Evolutionary conservation across 2,329 filamentous ascomycete species (phyloP), one percentile per base, ranked within the genome.

Genomic region (Calonectria leucothoes): DNA sequence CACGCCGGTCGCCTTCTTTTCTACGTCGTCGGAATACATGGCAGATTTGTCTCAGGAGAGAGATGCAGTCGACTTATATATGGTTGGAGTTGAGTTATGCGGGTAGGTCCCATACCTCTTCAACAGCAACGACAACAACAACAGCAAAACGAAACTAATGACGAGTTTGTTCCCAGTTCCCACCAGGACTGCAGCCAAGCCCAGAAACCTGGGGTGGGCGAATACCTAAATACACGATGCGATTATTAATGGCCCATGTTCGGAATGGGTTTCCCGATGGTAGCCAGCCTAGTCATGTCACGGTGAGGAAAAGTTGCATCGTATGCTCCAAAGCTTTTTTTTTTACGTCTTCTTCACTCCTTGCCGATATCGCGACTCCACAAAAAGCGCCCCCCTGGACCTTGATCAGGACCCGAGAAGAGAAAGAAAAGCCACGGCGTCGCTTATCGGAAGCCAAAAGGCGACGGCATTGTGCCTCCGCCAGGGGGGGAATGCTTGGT

Each of bases 21-120:
- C 75, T 71, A 73, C 74, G 67, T 78, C 77, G 52, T 67, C 72
- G 33, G 61, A 57, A 73, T 78, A 71, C 77, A 79, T 75, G 23
- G 61, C 72, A 70, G 31, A n/a, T n/a, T n/a, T n/a, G 20, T 45
- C 15, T 15, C 27, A 63, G 42, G 11, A 33, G 63, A 33, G 63
- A 33, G 11, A 59, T 10, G 31, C 25, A 6, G 37, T 42, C 20
- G 23, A 27, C 35, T n/a, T n/a, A n/a, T n/a, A n/a, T 68, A 45
- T 64, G 10, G 65, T 57, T 55, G 45, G 23, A 49, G 48, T 68
- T 68, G 52, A n/a, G 17, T 45, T 63, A 68, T 55, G 63, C 57
- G 57, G 29, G 61, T 61, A 31, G 64, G 31, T 68, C 63, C 71
- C 66, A 74, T 78, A 25, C 66, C 61, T 31, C 57, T 63, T 52